Evolutionary conservation across 2,329 filamentous ascomycete species (phyloP).

Genomic region (Albophoma yamanashiensis): DNA sequence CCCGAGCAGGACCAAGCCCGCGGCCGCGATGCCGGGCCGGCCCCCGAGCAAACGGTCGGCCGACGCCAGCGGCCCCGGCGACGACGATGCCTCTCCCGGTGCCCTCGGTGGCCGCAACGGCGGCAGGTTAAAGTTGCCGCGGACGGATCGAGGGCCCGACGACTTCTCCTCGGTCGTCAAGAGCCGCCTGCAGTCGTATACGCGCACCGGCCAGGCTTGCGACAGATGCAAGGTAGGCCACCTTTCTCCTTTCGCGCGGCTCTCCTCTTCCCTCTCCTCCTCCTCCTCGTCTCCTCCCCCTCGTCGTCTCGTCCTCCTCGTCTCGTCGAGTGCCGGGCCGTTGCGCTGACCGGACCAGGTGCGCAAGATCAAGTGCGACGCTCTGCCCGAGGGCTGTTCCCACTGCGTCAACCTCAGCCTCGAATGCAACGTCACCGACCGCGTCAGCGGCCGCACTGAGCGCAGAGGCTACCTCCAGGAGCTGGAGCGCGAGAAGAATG

Average conservation of each 20-base stretch:
- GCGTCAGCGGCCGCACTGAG: constrained; percentile 73
- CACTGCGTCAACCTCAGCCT: constrained; percentile 68
- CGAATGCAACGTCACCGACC: constrained; percentile 76
- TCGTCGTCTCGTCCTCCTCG: background rate
- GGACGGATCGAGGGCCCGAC: constrained; percentile 34
- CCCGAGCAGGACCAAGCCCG: constrained; percentile 1
- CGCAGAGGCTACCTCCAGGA: constrained; percentile 68
- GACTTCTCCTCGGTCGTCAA: constrained; percentile 47
- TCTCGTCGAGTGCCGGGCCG: background rate
- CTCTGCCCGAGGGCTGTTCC: constrained; percentile 68
- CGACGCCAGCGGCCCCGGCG: constrained; percentile 20
- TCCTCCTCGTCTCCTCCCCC: background rate
- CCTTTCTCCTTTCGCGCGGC: background rate
- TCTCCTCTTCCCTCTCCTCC: constrained; percentile 1
- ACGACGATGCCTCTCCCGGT: constrained; percentile 14
- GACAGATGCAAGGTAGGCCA: constrained; percentile 69
- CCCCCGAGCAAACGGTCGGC: constrained; percentile 24
- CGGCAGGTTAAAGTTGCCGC: constrained; percentile 35
- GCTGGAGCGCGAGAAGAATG: constrained; percentile 61
- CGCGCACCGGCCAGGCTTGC: constrained; percentile 72
- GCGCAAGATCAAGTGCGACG: constrained; percentile 82
- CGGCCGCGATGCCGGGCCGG: constrained; percentile 7
- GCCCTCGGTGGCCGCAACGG: constrained; percentile 9
- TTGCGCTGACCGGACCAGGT: constrained; percentile 34
- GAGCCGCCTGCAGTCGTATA: constrained; percentile 43